These are phyloP conservation scores for Hypoxylon sp. DNA, from an alignment of 2,329 filamentous ascomycete genomes.

Conservation along the genomic window DNA sequence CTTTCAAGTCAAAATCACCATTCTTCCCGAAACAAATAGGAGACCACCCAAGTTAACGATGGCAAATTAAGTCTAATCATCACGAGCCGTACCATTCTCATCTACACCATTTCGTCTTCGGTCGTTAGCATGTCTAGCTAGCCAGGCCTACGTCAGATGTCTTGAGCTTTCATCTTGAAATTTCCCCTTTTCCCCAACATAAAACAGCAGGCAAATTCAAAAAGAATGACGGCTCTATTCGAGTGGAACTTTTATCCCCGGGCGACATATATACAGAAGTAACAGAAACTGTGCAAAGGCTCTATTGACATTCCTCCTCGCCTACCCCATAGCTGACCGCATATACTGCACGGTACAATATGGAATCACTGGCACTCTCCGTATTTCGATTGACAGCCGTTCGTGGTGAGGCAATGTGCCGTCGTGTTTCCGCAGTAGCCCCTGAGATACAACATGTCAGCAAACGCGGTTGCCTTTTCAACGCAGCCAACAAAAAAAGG, in stretches of 20 bases:
- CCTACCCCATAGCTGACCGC: background rate
- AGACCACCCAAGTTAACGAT: background rate
- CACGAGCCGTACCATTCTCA: background rate
- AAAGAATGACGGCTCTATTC: background rate
- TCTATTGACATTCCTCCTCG: background rate
- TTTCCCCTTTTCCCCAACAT: background rate
- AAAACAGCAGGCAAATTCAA: background rate
- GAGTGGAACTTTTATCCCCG: background rate
- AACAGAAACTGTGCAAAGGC: background rate
- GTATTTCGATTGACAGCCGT: slow-evolving; percentile 50
- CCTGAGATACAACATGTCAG: slow-evolving; percentile 37
- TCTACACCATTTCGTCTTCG: background rate
- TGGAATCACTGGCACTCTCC: slow-evolving; percentile 45
- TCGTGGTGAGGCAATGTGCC: slow-evolving; percentile 47
- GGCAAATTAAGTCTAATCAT: background rate
- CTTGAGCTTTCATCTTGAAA: background rate
- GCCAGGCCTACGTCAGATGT: background rate
- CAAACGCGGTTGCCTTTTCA: background rate
- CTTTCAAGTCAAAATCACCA: background rate
- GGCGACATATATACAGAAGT: background rate
- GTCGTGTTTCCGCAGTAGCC: slow-evolving; percentile 52
- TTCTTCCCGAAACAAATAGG: background rate
- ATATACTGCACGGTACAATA: background rate
- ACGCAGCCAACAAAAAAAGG: background rate
- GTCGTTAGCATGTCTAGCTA: background rate